A percentile compares a stretch with the other conserved stretches of the same genome.
Evolutionary conservation across 768 basidiomycete genomes (phyloP).

Genomic region (Amanita pallidorosea): DNA sequence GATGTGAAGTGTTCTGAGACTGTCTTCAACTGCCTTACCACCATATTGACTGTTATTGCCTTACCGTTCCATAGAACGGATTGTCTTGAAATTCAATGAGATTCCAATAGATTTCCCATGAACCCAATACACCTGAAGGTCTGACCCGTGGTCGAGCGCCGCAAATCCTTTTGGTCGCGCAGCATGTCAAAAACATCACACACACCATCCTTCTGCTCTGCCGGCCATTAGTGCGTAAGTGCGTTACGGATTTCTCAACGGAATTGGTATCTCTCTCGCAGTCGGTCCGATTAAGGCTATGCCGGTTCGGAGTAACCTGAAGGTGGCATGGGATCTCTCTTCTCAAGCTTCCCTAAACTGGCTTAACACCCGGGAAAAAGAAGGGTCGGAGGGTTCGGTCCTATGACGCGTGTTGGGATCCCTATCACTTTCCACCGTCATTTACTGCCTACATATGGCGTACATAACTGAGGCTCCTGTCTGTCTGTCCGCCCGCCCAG

Average conservation of each 20-base stretch:
- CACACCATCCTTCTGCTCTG: neutral
- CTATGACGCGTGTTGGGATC: neutral
- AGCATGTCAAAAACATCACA: neutral
- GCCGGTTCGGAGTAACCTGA: neutral
- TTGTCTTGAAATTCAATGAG: neutral
- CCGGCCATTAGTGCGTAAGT: neutral
- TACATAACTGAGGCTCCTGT: no score
- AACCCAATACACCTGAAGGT: neutral
- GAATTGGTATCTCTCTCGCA: neutral
- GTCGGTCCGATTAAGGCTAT: neutral
- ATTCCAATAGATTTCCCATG: neutral
- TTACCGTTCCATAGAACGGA: neutral
- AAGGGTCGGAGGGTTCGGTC: neutral
- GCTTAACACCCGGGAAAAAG: neutral
- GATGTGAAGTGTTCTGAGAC: neutral
- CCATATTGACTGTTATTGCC: neutral
- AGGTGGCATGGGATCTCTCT: neutral
- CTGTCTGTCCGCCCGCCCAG: no score
- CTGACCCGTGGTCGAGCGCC: neutral
- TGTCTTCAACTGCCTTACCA: neutral
- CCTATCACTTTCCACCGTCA: no score
- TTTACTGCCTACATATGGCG: no score
- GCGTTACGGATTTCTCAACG: neutral
- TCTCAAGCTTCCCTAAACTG: neutral
- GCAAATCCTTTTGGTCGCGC: conserved; percentile 2